These are phyloP conservation scores for Entophlyctis luteolus DNA, from an alignment of 192 early-diverging fungal genomes.

Conservation along the genomic window DNA sequence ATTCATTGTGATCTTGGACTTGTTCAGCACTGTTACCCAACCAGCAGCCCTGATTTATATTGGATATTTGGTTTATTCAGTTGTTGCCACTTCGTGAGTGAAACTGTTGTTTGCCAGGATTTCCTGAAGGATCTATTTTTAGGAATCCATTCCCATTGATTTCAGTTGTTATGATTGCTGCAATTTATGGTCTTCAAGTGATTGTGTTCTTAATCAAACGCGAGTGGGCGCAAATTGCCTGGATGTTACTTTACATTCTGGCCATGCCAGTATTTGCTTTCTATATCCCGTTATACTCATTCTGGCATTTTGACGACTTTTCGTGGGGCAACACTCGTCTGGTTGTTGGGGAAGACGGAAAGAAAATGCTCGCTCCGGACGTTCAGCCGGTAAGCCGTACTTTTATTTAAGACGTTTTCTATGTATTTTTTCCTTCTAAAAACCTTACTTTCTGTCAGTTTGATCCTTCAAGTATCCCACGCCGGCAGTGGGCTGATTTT, in stretches of 20 bases:
- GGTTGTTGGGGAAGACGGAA: slow-evolving; percentile 80
- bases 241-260: slow-evolving; percentile 91
- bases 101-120: neutral
- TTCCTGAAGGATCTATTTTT: neutral
- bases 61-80: slow-evolving; percentile 63
- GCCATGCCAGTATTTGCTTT: slow-evolving; percentile 91
- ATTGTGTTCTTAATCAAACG: slow-evolving; percentile 88
- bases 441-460: slow-evolving; percentile 42
- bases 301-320: slow-evolving; percentile 99
- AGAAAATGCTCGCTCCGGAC: slow-evolving; percentile 48
- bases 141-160: slow-evolving; percentile 68
- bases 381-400: slow-evolving; percentile 63
- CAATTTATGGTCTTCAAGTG: slow-evolving; percentile 92
- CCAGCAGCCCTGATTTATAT: slow-evolving; percentile 90
- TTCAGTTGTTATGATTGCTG: slow-evolving; percentile 83
- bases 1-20: slow-evolving; percentile 95
- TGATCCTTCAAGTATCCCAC: slow-evolving; percentile 78
- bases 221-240: slow-evolving; percentile 78
- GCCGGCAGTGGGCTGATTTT: slow-evolving; percentile 82
- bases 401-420: neutral
- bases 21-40: slow-evolving; percentile 88
- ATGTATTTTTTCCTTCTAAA: neutral
- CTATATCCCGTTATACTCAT: slow-evolving; percentile 73
- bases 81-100: slow-evolving; percentile 25
- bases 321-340: slow-evolving; percentile 99